Percentiles rank a stretch among this genome's conserved stretches.
Conservation (phyloP, 106 monocot genomes). For the Hemerocallis citrina region DNA sequence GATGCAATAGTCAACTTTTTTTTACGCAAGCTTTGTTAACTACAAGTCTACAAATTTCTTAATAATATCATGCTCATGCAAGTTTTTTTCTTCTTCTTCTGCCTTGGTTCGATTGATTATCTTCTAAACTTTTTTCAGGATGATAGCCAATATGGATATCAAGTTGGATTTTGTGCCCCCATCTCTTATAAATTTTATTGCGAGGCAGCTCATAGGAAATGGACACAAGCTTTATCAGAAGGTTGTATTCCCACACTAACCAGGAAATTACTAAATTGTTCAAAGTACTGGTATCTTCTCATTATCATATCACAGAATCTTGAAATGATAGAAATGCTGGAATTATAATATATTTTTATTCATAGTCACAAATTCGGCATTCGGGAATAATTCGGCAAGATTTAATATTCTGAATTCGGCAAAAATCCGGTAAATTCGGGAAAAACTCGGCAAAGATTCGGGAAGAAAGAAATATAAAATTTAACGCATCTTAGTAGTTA, state of each 20-base stretch:
- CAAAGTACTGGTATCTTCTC: not conserved
- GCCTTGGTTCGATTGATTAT: not conserved
- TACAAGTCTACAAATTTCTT: too few species aligned
- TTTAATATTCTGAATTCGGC: too few species aligned
- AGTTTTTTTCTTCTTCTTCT: not conserved
- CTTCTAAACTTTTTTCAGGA: constrained; percentile 41
- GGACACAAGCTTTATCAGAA: constrained; percentile 92
- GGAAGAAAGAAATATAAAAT: too few species aligned
- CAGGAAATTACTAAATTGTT: not conserved
- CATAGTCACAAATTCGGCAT: not conserved
- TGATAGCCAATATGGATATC: constrained; percentile 81
- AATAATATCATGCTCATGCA: too few species aligned
- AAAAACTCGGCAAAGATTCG: too few species aligned
- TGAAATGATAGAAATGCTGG: not conserved
- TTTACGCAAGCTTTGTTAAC: not conserved
- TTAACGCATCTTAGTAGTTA: too few species aligned
- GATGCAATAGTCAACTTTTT: not conserved
- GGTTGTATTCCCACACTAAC: constrained; percentile 16
- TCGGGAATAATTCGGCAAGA: too few species aligned
- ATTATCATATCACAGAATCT: not conserved
- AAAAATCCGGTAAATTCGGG: too few species aligned
- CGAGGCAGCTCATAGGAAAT: constrained; percentile 88
- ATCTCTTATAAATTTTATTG: constrained; percentile 78
- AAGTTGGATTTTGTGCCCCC: constrained; percentile 94
- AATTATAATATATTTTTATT: not conserved